Evolutionary conservation across 2,329 filamentous ascomycete genomes (phyloP).

Genomic region (Colletotrichum plurivorum): DNA sequence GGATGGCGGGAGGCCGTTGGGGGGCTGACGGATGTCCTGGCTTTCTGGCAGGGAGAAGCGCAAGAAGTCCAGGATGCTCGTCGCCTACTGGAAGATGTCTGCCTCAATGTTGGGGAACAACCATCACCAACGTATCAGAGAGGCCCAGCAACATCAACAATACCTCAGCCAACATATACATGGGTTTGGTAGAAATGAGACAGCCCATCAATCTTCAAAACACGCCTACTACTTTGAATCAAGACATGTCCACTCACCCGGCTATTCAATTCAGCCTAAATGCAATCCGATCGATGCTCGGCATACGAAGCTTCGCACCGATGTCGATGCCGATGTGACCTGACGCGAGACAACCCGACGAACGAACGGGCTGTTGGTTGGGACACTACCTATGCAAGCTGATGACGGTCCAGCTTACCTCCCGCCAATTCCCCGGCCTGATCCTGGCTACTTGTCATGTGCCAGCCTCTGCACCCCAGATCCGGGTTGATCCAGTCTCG

Average conservation of each 20-base stretch:
- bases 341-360: background rate
- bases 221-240: background rate
- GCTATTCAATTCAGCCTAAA: conserved; percentile 23
- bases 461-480: conserved; percentile 23
- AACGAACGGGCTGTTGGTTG: too few relatives aligned
- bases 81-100: conserved; percentile 1
- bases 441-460: conserved; percentile 5
- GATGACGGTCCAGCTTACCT: background rate
- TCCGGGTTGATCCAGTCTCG: background rate
- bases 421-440: background rate
- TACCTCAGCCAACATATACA: background rate
- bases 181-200: background rate
- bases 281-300: conserved; percentile 5
- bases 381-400: too few relatives aligned
- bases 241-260: background rate
- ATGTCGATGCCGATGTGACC: background rate
- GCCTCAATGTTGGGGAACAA: background rate
- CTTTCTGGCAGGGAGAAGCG: conserved; percentile 21
- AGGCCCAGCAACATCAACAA: background rate
- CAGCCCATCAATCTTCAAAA: background rate
- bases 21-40: conserved; percentile 1
- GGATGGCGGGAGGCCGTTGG: background rate
- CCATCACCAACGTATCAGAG: background rate
- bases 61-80: background rate
- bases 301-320: conserved; percentile 9